Evolutionary conservation across 2,329 filamentous ascomycete species (phyloP), one percentile per base, ranked within the genome.

Genomic region (Pyrenochaeta sp.): DNA sequence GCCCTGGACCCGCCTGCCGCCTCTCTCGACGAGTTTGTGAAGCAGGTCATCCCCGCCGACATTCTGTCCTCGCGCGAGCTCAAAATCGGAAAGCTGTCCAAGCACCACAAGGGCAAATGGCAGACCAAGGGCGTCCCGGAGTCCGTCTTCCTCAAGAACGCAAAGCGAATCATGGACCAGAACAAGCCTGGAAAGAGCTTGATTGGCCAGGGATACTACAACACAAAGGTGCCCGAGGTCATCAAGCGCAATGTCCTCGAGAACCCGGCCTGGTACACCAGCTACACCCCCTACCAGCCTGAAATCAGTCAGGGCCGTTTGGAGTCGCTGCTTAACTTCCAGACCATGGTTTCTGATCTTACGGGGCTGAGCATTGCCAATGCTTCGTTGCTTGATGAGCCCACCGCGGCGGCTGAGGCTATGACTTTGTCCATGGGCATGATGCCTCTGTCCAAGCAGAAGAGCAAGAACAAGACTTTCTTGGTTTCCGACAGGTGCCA

Each of bases 231-330:
- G 1, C 93, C 93, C 4, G 83, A 90, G 42, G 92, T 96, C 44
- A 96, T 97, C 70, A 90, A 94, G 78, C 82, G 92, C 58, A 96
- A 96, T 68, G 81, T 97, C 4, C 77, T 97, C 45, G 91, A 97
- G 78, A 93, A 88, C 69, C 93, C 93, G 4, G 91, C 87, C 7
- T 97, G 93, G 93, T 97, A 97, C 72, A 97, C 93, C 27, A 96
- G 91, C 75, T 96, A 97, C 72, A 96, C 93, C 0, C 93, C 93
- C 11, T 97, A 96, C 74, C 93, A 97, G 76, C 88, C 93, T 2
- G 93, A 97, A 75, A 96, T 97, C 77, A 96, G 91, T 70, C 93
- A 97, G 75, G 93, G 93, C 23, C 86, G 93, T 41, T 75, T 97
- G 51, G 90, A 96, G 78, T 96, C 90, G 5, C 77, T 97, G 40